Evolutionary conservation across 1,284 basidiomycete genomes (phyloP).

Genomic region (Inonotus hispidus): DNA sequence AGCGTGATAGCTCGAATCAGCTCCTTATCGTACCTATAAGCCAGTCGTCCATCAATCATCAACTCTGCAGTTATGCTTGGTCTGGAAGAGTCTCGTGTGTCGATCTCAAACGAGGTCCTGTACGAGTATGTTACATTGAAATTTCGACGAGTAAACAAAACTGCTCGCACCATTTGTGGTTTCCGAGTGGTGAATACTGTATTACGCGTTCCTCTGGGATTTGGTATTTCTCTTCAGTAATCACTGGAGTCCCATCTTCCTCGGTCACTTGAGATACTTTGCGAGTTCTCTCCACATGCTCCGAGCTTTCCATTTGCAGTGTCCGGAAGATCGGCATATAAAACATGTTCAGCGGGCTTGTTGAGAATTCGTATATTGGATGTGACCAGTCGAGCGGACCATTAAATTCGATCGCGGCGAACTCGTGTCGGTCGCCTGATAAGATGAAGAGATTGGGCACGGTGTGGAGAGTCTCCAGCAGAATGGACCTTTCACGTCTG

Average conservation of each 20-base stretch:
- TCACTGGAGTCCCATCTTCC: slow-evolving; percentile 25
- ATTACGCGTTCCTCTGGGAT: slow-evolving; percentile 58
- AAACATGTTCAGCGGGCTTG: slow-evolving; percentile 71
- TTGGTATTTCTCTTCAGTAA: slow-evolving; percentile 24
- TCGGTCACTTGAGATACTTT: slow-evolving; percentile 18
- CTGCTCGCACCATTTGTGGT: slow-evolving; percentile 54
- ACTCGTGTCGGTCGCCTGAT: slow-evolving; percentile 76
- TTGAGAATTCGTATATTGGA: slow-evolving; percentile 48
- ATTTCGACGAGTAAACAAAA: neutral
- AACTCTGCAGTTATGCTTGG: slow-evolving; percentile 57
- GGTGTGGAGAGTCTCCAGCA: slow-evolving; percentile 55
- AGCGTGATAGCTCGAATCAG: slow-evolving; percentile 23
- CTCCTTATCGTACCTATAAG: slow-evolving; percentile 46
- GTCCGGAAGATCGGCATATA: slow-evolving; percentile 59
- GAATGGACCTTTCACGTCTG: slow-evolving; percentile 51
- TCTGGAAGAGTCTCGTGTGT: slow-evolving; percentile 51
- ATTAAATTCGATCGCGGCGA: slow-evolving; percentile 65
- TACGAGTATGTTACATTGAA: neutral
- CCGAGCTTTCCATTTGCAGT: slow-evolving; percentile 39
- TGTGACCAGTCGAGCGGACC: slow-evolving; percentile 35
- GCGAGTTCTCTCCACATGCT: slow-evolving; percentile 33
- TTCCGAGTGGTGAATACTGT: slow-evolving; percentile 59
- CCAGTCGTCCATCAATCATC: slow-evolving; percentile 57
- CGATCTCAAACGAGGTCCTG: slow-evolving; percentile 70
- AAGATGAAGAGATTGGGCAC: slow-evolving; percentile 71